Evolutionary conservation across 2,329 filamentous ascomycete species (phyloP), one percentile per base, ranked within the genome.

Genomic region (Arthrobotrys sphaeroides): DNA sequence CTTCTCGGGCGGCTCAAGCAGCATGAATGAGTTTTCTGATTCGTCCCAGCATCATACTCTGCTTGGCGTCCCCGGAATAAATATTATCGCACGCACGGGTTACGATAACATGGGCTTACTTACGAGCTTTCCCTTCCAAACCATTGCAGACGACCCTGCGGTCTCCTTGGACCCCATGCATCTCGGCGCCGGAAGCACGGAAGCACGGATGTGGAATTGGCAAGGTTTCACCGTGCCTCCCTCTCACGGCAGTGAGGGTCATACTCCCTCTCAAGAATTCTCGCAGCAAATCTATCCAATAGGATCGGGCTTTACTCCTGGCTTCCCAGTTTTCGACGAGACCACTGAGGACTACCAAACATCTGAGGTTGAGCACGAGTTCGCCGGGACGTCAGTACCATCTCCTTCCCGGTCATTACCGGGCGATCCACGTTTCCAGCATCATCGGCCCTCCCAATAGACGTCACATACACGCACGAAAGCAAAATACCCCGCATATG

Each of bases 11-110:
- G 61, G 42, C 20, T n/a, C 53, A 5, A 38, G 12, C 36, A 51
- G 55, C 45, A 42, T 49, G 40, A 43, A 43, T 16, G 62, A 62
- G 26, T 42, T 55, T 38, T 57, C 62, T 57, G 62, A 68, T 62
- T 68, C 62, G 70, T 38, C 55, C 38, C 49, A 73, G 24, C 60
- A 45, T 20, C 61, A 74, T 18, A 74, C 62, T 26, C 51, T 68
- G 12, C 70, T 74, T 74, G 70, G 70, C 62, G 70, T 68, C 51
- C 70, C 61, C 12, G 70, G 70, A 61, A 74, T 74, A 24, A 74
- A 74, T 64, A 68, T 74, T 20, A 45, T 74, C 1, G 61, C 70
- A 22, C 53, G 55, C 3, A 62, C 70, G 2, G 70, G 70, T 16
- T 74, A 38, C 36, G 70, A 74, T 18, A 74, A 74, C 40, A 55